A percentile compares a stretch with the other conserved stretches of the same genome.
These are phyloP conservation scores for Trapa bicornis DNA, from an alignment of 345 rosid species.

Conservation along the genomic window DNA sequence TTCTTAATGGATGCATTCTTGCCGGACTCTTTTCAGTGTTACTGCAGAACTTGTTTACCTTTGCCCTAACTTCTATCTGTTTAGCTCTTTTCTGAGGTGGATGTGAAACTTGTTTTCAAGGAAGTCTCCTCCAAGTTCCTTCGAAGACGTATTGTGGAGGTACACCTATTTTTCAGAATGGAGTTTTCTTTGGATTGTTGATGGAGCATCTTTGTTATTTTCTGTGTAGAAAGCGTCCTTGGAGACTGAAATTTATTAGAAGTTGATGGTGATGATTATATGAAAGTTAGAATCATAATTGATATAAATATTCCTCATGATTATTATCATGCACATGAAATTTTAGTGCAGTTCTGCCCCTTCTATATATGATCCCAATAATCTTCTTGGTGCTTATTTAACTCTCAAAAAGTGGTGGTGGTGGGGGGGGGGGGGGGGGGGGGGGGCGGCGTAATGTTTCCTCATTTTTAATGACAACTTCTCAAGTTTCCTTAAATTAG, in stretches of 20 bases:
- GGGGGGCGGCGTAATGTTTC: not conserved
- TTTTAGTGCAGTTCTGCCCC: no score
- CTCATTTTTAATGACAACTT: not conserved
- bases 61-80: conserved; percentile 10
- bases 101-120: conserved; percentile 96
- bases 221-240: not conserved
- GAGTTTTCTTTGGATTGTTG: not conserved
- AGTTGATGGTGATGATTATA: not conserved
- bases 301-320: not conserved
- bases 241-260: not conserved
- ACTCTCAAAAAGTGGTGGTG: no score
- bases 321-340: no score
- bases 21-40: not conserved
- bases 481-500: not conserved
- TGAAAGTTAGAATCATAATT: not conserved
- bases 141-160: conserved; percentile 89
- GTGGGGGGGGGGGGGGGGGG: no score
- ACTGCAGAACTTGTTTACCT: conserved; percentile 1
- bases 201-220: not conserved
- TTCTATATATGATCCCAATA: no score
- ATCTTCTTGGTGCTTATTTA: no score
- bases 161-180: conserved; percentile 19
- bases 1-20: not conserved
- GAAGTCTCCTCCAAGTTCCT: conserved; percentile 82
- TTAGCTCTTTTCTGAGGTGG: conserved; percentile 79